These are phyloP conservation scores for Tylopilus cervinicoccineus DNA, from an alignment of 768 basidiomycete genomes.

Conservation along the genomic window DNA sequence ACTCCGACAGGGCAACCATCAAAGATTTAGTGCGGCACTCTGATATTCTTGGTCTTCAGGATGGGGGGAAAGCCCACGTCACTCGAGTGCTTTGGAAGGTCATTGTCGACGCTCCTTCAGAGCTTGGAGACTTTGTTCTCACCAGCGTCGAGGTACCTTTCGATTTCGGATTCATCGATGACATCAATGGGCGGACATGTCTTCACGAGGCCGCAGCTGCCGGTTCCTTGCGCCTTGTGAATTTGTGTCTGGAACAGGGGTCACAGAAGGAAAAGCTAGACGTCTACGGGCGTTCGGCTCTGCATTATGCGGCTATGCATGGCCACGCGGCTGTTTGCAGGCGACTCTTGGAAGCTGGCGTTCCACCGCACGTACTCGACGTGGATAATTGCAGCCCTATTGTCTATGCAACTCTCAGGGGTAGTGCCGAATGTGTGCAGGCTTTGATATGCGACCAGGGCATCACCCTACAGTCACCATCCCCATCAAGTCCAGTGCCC, in stretches of 20 bases:
- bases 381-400: constrained; percentile 94
- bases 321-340: constrained; percentile 76
- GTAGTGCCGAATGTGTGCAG: constrained; percentile 76
- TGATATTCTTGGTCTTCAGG: constrained; percentile 57
- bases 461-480: constrained; percentile 56
- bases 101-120: constrained; percentile 71
- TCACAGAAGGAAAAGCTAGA: constrained; percentile 74
- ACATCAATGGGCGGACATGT: constrained; percentile 93
- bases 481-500: constrained; percentile 71
- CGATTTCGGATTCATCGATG: constrained; percentile 90
- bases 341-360: constrained; percentile 64
- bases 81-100: constrained; percentile 95
- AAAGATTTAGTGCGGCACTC: constrained; percentile 69
- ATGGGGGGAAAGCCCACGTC: constrained; percentile 61
- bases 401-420: constrained; percentile 87
- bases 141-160: constrained; percentile 64
- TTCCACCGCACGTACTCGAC: constrained; percentile 70
- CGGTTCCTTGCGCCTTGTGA: constrained; percentile 72
- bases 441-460: constrained; percentile 75
- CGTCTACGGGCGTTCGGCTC: constrained; percentile 86
- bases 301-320: constrained; percentile 96
- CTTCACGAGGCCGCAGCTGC: constrained; percentile 91
- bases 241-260: constrained; percentile 72
- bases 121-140: constrained; percentile 73
- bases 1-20: constrained; percentile 56